Evolutionary conservation across 2,329 filamentous ascomycete species (phyloP).

Genomic region (Sporothrix globosa): DNA sequence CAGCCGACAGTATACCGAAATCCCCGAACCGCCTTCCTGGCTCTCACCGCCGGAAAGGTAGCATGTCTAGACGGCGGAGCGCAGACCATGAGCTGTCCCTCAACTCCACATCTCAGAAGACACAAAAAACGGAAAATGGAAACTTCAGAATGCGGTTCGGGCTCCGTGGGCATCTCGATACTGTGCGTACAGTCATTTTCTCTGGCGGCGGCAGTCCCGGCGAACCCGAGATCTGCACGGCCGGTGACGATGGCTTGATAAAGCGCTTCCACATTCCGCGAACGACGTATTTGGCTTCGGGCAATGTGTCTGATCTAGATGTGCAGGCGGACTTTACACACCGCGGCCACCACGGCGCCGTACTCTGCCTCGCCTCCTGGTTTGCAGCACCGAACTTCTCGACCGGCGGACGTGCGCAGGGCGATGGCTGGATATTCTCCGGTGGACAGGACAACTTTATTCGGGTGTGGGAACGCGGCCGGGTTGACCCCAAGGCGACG

Average conservation of each 20-base stretch:
- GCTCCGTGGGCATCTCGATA: conserved; percentile 87
- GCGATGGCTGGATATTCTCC: conserved; percentile 98
- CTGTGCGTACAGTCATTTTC: conserved; percentile 92
- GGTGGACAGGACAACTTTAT: conserved; percentile 93
- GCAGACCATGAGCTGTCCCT: conserved; percentile 66
- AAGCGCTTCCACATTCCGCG: conserved; percentile 96
- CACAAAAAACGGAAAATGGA: conserved; percentile 67
- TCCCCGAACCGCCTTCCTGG: conserved; percentile 72
- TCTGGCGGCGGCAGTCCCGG: conserved; percentile 93
- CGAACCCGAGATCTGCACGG: conserved; percentile 95
- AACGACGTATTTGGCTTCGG: conserved; percentile 55
- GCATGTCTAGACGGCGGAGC: conserved; percentile 71
- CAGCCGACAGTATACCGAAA: conserved; percentile 76
- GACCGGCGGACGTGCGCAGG: conserved; percentile 81
- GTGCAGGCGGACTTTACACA: conserved; percentile 95
- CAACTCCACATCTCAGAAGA: conserved; percentile 45
- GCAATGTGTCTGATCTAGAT: conserved; percentile 73
- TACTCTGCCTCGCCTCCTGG: conserved; percentile 84
- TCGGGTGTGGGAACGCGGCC: conserved; percentile 90
- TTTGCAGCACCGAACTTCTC: conserved; percentile 86
- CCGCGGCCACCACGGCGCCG: conserved; percentile 86
- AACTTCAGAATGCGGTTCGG: conserved; percentile 94
- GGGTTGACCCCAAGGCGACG: conserved; percentile 93
- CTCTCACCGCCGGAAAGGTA: conserved; percentile 79
- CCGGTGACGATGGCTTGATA: conserved; percentile 91